Conservation (phyloP, 2,329 filamentous ascomycete genomes). For the Lasiodiplodia citricola region DNA sequence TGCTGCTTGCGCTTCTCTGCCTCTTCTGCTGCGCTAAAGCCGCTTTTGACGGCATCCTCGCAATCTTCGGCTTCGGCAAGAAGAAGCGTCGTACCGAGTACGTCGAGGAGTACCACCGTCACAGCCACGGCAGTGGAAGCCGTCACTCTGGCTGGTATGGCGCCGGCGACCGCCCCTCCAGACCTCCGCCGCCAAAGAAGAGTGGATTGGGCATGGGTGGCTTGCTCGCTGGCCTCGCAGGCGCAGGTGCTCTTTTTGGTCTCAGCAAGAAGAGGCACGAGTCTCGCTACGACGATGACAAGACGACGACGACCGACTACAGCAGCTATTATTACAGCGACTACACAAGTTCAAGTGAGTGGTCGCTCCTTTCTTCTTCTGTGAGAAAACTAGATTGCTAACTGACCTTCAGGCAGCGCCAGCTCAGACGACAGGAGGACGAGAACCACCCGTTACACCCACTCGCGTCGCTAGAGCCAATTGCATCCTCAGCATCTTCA, state of each 20-base stretch:
- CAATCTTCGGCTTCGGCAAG: constrained; percentile 66
- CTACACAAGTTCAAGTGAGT: constrained; percentile 56
- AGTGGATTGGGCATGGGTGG: constrained; percentile 43
- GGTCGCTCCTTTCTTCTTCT: not conserved
- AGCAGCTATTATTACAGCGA: constrained; percentile 50
- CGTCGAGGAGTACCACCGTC: constrained; percentile 65
- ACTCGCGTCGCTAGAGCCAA: constrained; percentile 26
- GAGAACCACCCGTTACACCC: constrained; percentile 42
- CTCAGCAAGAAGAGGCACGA: constrained; percentile 49
- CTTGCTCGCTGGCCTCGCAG: constrained; percentile 50
- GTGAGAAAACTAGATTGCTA: constrained; percentile 27
- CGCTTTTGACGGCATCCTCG: constrained; percentile 64
- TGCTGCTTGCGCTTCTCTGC: constrained; percentile 72
- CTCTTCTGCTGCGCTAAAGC: constrained; percentile 68
- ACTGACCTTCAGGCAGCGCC: constrained; percentile 46
- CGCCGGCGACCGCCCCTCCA: constrained; percentile 42
- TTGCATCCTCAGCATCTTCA: not conserved
- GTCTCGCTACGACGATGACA: constrained; percentile 48
- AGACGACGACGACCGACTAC: constrained; percentile 43
- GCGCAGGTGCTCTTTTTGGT: constrained; percentile 51
- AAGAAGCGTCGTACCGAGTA: constrained; percentile 62
- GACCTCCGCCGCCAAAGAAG: constrained; percentile 44
- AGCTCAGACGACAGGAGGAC: constrained; percentile 51
- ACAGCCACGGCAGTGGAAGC: constrained; percentile 56
- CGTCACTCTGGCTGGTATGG: constrained; percentile 50